Evolutionary conservation across 306 rosid genomes (phyloP).

Genomic region (Casuarina equisetifolia): DNA sequence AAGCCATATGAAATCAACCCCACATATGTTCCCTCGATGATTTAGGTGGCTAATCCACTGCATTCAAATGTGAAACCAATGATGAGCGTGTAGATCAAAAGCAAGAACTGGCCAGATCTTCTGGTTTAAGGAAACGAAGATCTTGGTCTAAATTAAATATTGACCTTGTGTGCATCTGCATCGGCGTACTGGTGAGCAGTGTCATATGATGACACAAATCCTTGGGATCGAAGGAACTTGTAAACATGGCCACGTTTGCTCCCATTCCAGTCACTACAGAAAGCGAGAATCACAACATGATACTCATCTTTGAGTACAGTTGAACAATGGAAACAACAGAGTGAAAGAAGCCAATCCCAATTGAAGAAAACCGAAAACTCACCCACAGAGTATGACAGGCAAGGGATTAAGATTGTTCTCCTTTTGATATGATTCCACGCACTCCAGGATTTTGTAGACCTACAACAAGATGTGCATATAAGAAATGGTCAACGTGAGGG

Average conservation of each 20-base stretch:
- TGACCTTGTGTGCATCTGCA: conserved; percentile 89
- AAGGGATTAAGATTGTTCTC: conserved; percentile 81
- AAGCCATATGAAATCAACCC: conserved; percentile 96
- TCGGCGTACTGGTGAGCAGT: conserved; percentile 90
- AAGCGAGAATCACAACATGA: conserved; percentile 18
- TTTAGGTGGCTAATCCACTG: conserved; percentile 99
- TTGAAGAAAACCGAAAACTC: conserved; percentile 17
- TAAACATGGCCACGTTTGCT: conserved; percentile 98
- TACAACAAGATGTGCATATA: conserved; percentile 22
- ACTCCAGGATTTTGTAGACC: conserved; percentile 88
- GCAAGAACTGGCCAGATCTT: conserved; percentile 9
- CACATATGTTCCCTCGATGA: conserved; percentile 94
- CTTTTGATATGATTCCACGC: conserved; percentile 81
- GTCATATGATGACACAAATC: conserved; percentile 91
- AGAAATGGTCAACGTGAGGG: not conserved
- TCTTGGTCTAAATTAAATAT: conserved; percentile 6
- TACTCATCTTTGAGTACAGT: not conserved
- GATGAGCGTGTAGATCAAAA: conserved; percentile 14
- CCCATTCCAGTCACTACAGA: conserved; percentile 93
- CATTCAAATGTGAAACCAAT: conserved; percentile 20
- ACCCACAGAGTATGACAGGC: conserved; percentile 97
- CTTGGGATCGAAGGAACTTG: conserved; percentile 90
- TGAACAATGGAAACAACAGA: not conserved
- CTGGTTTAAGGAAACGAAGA: not conserved
- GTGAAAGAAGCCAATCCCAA: not conserved